These are phyloP conservation scores for Suillus variegatus DNA, from an alignment of 768 basidiomycete genomes.

Conservation along the genomic window DNA sequence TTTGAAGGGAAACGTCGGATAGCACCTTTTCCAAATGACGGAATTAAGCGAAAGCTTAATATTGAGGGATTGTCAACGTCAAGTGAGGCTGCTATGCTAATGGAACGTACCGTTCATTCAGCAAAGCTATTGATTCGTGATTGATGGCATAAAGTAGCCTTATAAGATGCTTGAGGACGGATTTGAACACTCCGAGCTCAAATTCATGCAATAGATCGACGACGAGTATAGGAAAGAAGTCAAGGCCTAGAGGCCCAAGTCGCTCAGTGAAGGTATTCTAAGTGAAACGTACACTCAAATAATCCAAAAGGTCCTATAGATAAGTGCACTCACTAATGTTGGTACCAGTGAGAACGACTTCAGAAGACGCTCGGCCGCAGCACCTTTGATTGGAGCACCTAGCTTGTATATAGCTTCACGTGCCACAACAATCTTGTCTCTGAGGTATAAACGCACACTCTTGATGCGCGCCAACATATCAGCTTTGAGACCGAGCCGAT, in stretches of 20 bases:
- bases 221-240: slow-evolving; percentile 30
- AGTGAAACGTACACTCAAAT: background rate
- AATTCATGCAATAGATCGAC: slow-evolving; percentile 44
- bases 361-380: slow-evolving; percentile 3
- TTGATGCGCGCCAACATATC: slow-evolving; percentile 14
- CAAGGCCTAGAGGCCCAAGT: slow-evolving; percentile 20
- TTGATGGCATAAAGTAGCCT: slow-evolving; percentile 27
- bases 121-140: slow-evolving; percentile 13
- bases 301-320: background rate
- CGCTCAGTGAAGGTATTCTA: slow-evolving; percentile 36
- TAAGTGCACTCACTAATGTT: slow-evolving; percentile 13
- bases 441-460: slow-evolving; percentile 5
- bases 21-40: slow-evolving; percentile 22
- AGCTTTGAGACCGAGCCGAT: slow-evolving; percentile 13
- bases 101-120: slow-evolving; percentile 26
- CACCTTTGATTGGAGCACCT: slow-evolving; percentile 11
- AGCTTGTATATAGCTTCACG: slow-evolving; percentile 10
- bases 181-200: slow-evolving; percentile 42
- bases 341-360: slow-evolving; percentile 14
- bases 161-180: slow-evolving; percentile 36
- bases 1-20: slow-evolving; percentile 40
- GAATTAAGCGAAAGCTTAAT: slow-evolving; percentile 14
- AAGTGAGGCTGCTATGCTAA: background rate
- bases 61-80: background rate
- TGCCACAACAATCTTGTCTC: slow-evolving; percentile 4